Base-by-base conservation (phyloP, 805 yeast genomes). In the Candida nitratophila region DNA sequence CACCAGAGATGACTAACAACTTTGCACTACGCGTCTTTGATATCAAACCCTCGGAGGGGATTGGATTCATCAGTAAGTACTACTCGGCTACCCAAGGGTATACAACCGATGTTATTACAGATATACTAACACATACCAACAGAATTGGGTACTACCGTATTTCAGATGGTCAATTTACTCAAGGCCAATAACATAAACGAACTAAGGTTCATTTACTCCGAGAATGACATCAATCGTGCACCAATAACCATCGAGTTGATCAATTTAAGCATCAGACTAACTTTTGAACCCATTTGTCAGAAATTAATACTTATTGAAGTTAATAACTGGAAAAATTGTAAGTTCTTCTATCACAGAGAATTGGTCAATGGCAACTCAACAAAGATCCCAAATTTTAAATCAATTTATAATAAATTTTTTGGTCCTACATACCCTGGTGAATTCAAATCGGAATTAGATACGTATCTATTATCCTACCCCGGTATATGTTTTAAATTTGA, bases 371-470 rank as follows among this genome's bases (percentile, higher is more conserved):
- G 11, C 4, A 35, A 38, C 10, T 17, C 27, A 36, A 27, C 22
- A 8, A 27, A 9, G 21, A 32, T 26, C 37, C 40, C 27, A 21
- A 43, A 17, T 24, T 63, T 77, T 49, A 71, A 70, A 39, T 59
- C 64, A 16, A 65, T 79, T 3, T 79, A 79, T 56, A 77, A 78
- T 51, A 73, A 70, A 53, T 64, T 71, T 2, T 76, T 79, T 54
- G 86, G 86, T 0, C 84, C 84, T 2, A 79, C 85, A 0, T 77
- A 73, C 47, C 80, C 82, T 1, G 85, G 84, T 0, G 56, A 52
- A 24, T 50, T 66, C 10, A 57, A 63, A 38, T 43, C 44, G 1
- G 49, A 46, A 3, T 38, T 51, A 17, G 53, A 56, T 14, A 48
- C 55, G 21, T 79, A 78, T 50, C 57, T 68, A 11, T 60, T 79